Percentiles rank a stretch among this genome's conserved stretches.
Conservation (phyloP, 495 filamentous ascomycete genomes). For the Aspergillus haitiensis region DNA sequence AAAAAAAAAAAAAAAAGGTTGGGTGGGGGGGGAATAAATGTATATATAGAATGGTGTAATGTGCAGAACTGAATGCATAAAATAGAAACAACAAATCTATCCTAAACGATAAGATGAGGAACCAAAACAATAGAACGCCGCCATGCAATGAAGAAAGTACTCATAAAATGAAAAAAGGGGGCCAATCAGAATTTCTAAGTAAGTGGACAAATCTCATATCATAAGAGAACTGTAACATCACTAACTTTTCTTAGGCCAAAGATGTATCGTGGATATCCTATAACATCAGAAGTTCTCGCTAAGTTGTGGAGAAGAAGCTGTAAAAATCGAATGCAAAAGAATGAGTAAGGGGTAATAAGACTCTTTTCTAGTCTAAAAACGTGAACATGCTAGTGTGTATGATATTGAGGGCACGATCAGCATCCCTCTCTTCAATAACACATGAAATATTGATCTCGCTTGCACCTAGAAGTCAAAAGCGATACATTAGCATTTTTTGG, state of each 20-base stretch:
- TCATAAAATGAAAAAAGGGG: not conserved
- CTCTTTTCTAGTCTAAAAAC: conserved; percentile 46
- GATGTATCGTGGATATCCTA: conserved; percentile 19
- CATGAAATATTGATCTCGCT: conserved; percentile 99
- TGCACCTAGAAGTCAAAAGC: conserved; percentile 59
- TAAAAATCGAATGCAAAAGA: not conserved
- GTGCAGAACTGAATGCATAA: not conserved
- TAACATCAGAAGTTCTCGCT: conserved; percentile 14
- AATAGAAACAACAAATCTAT: conserved; percentile 15
- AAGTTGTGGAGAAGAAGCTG: conserved; percentile 4
- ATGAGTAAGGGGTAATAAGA: not conserved
- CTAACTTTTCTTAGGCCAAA: conserved; percentile 8
- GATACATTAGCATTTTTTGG: conserved; percentile 22
- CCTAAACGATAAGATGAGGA: conserved; percentile 17
- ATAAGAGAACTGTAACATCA: conserved; percentile 14
- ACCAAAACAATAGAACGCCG: conserved; percentile 15
- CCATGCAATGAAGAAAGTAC: conserved; percentile 4
- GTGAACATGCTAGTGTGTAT: conserved; percentile 90
- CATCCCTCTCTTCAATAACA: conserved; percentile 88
- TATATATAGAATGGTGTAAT: too few species aligned
- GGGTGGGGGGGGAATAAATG: too few species aligned
- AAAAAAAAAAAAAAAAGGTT: too few species aligned
- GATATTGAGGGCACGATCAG: conserved; percentile 88
- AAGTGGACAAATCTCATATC: conserved; percentile 26
- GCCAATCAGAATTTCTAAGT: conserved; percentile 2